Evolutionary conservation across 192 early-diverging fungal genomes (phyloP), one percentile per base, ranked within the genome.

Genomic region (Ambispora gerdemannii): DNA sequence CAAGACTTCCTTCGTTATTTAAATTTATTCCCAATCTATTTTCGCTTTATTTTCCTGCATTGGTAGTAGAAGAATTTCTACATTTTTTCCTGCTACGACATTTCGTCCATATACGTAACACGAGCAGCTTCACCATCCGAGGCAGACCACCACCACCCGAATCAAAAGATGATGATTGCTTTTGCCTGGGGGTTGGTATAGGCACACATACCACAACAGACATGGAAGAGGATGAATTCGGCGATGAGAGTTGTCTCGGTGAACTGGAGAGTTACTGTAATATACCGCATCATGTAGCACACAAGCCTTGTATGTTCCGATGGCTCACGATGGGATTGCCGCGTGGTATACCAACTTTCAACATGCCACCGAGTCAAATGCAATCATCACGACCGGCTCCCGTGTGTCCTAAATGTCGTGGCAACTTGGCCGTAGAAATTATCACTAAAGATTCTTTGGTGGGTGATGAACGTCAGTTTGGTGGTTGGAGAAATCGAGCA

Each of bases 201-300:
- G 63, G 63, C 25, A 19, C 35, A 13, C n/a, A 17, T 27, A 22
- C 43, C 15, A 47, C 63, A 50, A 27, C 47, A 11, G 63, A 64
- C 30, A 17, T 22, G 4, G 38, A 64, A 47, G 32, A 51, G 20
- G 47, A 51, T 50, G 17, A 30, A n/a, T 10, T n/a, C 31, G 8
- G 25, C 3, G 34, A 43, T 25, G 38, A 34, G n/a, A n/a, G 32
- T 50, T 17, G 17, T 22, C 47, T 66, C 47, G 63, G 63, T 19
- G 2, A 30, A 47, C 17, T 64, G 24, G 63, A 66, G 50, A 66
- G 50, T 66, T 66, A 66, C 32, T 66, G 63, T 50, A 66, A 66
- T 19, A 24, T 66, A 28, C 17, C 63, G 31, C 63, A 66, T 66
- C 63, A 66, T 20, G 63, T 66, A 2, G 63, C 63, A 17, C 63